Evolutionary conservation across 768 basidiomycete species (phyloP).

Genomic region (Mycena filopes): DNA sequence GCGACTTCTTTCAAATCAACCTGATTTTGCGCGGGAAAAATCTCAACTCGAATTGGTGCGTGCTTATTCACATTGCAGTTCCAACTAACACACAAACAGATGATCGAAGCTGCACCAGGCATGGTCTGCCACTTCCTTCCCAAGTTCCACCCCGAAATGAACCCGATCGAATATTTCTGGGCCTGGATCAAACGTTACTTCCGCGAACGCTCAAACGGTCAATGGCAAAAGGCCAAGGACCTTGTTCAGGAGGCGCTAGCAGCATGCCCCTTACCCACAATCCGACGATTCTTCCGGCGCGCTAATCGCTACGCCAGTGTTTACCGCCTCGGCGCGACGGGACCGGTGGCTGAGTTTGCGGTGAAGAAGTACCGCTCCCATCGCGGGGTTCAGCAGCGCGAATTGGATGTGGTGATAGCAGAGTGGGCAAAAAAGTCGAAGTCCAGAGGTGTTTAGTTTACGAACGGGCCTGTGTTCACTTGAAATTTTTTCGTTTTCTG

Average conservation of each 20-base stretch:
- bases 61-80: not conserved
- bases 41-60: constrained; percentile 27
- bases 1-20: constrained; percentile 25
- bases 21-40: constrained; percentile 27
- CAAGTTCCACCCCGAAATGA: constrained; percentile 8
- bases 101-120: not conserved
- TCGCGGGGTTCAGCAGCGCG: not conserved
- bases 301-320: constrained; percentile 11
- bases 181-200: constrained; percentile 7
- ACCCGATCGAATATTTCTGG: constrained; percentile 12
- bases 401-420: too few relatives aligned
- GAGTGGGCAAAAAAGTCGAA: too few relatives aligned
- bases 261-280: not conserved
- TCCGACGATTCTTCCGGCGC: not conserved
- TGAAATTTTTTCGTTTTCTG: too few relatives aligned
- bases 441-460: too few relatives aligned
- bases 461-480: too few relatives aligned
- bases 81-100: not conserved
- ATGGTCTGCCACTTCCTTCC: constrained; percentile 6
- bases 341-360: constrained; percentile 6
- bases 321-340: constrained; percentile 1
- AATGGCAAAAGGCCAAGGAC: not conserved
- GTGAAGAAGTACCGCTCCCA: not conserved
- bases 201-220: constrained; percentile 1
- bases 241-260: not conserved